phyloP scores from a whole-genome alignment of 2,329 filamentous ascomycete species.

The Hymenoscyphus fraxineus region DNA sequence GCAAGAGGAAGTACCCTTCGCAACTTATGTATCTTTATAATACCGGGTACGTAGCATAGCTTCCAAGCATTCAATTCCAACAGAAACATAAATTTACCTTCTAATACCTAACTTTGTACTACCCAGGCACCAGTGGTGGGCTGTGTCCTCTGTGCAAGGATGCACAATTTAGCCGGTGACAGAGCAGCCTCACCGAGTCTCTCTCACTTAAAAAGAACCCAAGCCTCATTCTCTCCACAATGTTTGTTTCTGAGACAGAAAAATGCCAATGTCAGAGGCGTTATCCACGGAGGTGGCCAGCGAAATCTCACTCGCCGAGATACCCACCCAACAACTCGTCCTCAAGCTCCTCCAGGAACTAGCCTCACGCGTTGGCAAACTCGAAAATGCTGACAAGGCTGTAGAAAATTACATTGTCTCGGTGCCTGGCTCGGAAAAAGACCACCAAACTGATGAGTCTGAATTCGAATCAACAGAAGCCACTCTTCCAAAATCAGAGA shows the following conservation, averaged over 20 bases:
- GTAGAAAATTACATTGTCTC: background rate
- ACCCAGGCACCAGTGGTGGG: background rate
- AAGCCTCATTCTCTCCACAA: background rate
- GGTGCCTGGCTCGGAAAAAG: background rate
- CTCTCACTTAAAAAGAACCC: background rate
- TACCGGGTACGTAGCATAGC: no score
- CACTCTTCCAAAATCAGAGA: background rate
- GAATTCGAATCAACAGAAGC: background rate
- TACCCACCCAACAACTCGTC: background rate
- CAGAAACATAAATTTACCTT: no score
- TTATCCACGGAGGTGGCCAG: background rate
- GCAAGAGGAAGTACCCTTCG: no score
- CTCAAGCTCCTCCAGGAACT: background rate
- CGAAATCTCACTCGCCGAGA: background rate
- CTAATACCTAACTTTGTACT: background rate
- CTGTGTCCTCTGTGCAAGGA: background rate
- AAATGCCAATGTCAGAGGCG: background rate
- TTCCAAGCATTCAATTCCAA: no score
- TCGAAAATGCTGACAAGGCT: background rate
- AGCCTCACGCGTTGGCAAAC: background rate
- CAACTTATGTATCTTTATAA: no score
- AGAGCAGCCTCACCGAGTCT: background rate
- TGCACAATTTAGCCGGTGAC: background rate
- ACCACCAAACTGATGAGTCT: background rate
- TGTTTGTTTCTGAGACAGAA: background rate